A percentile compares a stretch with the other conserved stretches of the same genome.
phyloP scores from a whole-genome alignment of 306 rosid species.

The Dryas octopetala region DNA sequence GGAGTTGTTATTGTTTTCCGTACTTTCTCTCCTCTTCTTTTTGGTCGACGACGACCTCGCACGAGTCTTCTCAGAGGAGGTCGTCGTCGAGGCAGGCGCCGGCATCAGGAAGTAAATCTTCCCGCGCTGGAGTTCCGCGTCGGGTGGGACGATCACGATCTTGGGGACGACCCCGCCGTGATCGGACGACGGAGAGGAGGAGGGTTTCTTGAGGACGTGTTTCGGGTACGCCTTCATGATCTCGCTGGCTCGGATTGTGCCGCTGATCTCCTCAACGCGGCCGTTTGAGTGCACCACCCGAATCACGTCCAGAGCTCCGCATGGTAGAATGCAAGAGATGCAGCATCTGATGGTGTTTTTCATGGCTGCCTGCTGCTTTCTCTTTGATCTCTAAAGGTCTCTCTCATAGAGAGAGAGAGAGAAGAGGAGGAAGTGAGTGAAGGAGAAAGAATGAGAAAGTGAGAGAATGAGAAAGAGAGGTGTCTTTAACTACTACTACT shows the following conservation, averaged over 20 bases:
- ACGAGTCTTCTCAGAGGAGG: slow-evolving; percentile 25
- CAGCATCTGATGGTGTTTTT: slow-evolving; percentile 80
- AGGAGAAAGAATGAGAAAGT: neutral
- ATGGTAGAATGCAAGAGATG: slow-evolving; percentile 96
- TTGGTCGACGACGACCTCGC: slow-evolving; percentile 26
- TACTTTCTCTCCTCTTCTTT: slow-evolving; percentile 38
- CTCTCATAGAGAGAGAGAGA: slow-evolving; percentile 36
- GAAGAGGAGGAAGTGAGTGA: neutral
- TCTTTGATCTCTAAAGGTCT: slow-evolving; percentile 11
- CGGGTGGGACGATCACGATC: slow-evolving; percentile 88
- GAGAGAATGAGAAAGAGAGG: slow-evolving; percentile 23
- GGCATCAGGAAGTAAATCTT: slow-evolving; percentile 99
- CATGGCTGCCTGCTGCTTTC: slow-evolving; percentile 34
- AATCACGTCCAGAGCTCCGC: slow-evolving; percentile 87
- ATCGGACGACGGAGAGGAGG: slow-evolving; percentile 53
- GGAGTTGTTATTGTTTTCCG: neutral
- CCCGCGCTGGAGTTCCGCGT: slow-evolving; percentile 86
- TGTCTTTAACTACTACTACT: neutral
- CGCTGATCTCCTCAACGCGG: slow-evolving; percentile 78
- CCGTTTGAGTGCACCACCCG: slow-evolving; percentile 90
- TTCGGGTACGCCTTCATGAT: slow-evolving; percentile 87
- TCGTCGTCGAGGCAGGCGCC: slow-evolving; percentile 31
- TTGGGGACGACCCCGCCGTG: slow-evolving; percentile 54
- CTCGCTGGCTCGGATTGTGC: slow-evolving; percentile 66
- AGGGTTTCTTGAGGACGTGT: slow-evolving; percentile 83